Base-by-base conservation (phyloP, 192 early-diverging fungal species). In the Coemansia sp. region DNA sequence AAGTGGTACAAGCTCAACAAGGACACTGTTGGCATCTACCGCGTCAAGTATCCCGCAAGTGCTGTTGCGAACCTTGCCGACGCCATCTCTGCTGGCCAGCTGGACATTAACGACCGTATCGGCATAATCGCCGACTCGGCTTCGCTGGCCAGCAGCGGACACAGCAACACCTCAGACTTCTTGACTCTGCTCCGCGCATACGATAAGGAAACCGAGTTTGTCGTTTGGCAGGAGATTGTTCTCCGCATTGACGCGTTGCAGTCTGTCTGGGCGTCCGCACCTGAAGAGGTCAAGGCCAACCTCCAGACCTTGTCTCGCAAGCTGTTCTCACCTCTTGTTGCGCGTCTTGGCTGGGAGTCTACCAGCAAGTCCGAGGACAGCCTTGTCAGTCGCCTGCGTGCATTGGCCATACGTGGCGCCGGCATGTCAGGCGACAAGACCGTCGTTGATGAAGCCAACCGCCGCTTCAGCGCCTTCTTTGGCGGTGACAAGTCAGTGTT, bases 1-100 rank as follows among this genome's bases (percentile, higher is more conserved):
- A 76, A 71, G 62, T 89, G 88, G 70, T 95, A 88, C 86, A 95
- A 96, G 85, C 85, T 98, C 55, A 98, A 98, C 87, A 85, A 83
- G 59, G 83, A 86, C 58, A 86, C 89, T 55, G 91, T 88, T 17
- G 90, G 92, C 16, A 89, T 98, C 64, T 98, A 93, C 84, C 89
- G 95, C 40, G 93, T 95, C 5, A 88, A 92, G 48, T 92, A 92
- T 55, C 86, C 89, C 13, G 68, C 85, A 20, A 67, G 84, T 10
- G 79, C 85, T 6, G 83, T 92, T 38, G 71, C 65, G 50, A 79
- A 82, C 19, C 76, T 92, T 53, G 88, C 83, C 4, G 67, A 86
- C 16, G 86, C 84, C 32, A 85, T 88, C 55, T 86, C 79, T 45
- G 22, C 63, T 5, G 78, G 84, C 50, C 86, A 85, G 19, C 76